Percentiles rank a stretch among this genome's conserved stretches.
phyloP scores from a whole-genome alignment of 2,329 filamentous ascomycete genomes.

The Botryosphaeria dothidea region DNA sequence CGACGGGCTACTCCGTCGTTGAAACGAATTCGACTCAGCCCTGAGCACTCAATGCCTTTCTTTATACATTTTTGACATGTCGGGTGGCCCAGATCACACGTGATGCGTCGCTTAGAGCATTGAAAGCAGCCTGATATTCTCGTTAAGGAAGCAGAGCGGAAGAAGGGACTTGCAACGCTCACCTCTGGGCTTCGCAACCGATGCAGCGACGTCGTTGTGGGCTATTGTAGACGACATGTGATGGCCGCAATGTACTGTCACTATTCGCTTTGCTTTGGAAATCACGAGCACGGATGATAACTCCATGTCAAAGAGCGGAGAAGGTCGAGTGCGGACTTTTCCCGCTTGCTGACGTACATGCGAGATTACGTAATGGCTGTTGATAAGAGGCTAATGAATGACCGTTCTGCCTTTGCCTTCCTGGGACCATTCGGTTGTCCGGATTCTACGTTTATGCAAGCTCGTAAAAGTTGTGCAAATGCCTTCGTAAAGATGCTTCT shows the following conservation, averaged over 20 bases:
- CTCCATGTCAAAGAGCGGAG: too few species aligned
- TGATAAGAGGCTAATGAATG: background rate
- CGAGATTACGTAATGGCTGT: constrained; percentile 1
- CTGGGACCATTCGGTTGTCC: too few species aligned
- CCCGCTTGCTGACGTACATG: background rate
- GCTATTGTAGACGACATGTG: background rate
- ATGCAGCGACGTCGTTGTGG: background rate
- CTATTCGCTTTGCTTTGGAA: too few species aligned
- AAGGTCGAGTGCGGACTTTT: background rate
- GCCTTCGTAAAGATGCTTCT: too few species aligned
- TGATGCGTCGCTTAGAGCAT: constrained; percentile 40
- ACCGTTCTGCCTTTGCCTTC: background rate
- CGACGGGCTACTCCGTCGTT: constrained; percentile 31
- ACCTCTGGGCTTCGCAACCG: background rate
- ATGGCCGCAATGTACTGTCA: too few species aligned
- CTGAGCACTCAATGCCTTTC: constrained; percentile 41
- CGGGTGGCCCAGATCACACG: constrained; percentile 43
- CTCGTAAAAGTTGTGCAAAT: too few species aligned
- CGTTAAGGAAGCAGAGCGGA: background rate
- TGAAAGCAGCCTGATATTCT: constrained; percentile 38
- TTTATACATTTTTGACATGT: constrained; percentile 43
- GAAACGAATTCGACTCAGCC: constrained; percentile 41
- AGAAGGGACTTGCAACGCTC: background rate
- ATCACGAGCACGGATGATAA: too few species aligned
- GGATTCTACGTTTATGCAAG: too few species aligned